Conservation (phyloP, 805 yeast species). For the Lipomyces spencermartinsiae region DNA sequence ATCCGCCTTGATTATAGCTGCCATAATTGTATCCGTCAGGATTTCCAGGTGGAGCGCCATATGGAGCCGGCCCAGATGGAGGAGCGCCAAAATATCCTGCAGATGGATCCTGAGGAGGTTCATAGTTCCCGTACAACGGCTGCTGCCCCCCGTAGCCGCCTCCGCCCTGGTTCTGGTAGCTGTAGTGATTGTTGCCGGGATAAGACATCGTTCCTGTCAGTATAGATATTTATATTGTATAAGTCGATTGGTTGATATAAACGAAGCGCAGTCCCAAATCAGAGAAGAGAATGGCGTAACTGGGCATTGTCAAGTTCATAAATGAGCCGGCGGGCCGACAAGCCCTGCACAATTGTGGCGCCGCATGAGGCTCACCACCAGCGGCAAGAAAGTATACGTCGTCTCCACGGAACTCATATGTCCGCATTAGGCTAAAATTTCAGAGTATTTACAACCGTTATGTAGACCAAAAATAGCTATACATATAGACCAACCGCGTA, state of each 20-base stretch:
- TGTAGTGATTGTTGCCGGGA: constrained; percentile 48
- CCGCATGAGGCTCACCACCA: no score
- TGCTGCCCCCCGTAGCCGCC: constrained; percentile 27
- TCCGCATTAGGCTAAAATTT: background rate
- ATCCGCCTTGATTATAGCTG: background rate
- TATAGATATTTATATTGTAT: background rate
- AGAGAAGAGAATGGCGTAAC: background rate
- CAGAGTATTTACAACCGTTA: no score
- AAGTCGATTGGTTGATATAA: background rate
- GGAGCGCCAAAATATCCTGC: constrained; percentile 33
- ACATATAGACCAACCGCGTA: no score
- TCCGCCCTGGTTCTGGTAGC: constrained; percentile 41
- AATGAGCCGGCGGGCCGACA: no score
- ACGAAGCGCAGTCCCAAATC: background rate
- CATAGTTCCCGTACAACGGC: constrained; percentile 18
- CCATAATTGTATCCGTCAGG: constrained; percentile 34
- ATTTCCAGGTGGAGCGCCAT: constrained; percentile 41
- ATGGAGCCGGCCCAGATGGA: constrained; percentile 21
- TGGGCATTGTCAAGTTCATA: no score
- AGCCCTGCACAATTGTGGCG: no score
- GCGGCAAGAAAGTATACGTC: no score
- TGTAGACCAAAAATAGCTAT: no score
- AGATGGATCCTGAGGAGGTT: constrained; percentile 46
- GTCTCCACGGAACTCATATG: background rate
- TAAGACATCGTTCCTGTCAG: constrained; percentile 38